Evolutionary conservation across 169 alveolate genomes (phyloP), one percentile per base, ranked within the genome.

Genomic region (Plasmodium billcollinsi): DNA sequence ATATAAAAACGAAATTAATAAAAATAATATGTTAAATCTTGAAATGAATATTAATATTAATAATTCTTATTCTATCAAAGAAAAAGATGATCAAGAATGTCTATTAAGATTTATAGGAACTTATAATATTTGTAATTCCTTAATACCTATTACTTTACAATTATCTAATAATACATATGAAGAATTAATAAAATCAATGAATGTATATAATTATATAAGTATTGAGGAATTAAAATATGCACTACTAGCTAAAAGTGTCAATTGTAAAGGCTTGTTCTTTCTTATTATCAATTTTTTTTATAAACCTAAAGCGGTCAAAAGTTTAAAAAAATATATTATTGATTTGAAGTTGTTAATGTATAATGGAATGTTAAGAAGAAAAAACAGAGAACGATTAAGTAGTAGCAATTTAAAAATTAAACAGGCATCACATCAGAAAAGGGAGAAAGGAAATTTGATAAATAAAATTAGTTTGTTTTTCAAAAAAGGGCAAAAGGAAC

Each of bases 201-300:
- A 83, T 59, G 91, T 83, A 8, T 83, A 83, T 20, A 83, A 83
- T 15, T 83, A 70, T 49, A 21, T 83, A 2, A 83, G 86, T 63
- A 74, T 92, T 9, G 93, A 92, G 71, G 95, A 94, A 6, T 61
- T 94, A 18, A 94, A 92, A 47, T 93, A 94, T 74, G 92, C 91
- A 52, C 88, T 94, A 21, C 70, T 94, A 8, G 94, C 96, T 2
- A 93, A 80, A 50, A 90, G 95, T 5, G 86, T 94, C 15, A 67
- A 74, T 18, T 94, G 96, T 61, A 90, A 93, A 67, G 96, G 96
- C 0, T 83, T 94, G 12, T 94, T 94, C 56, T 94, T 93, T 54
- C 76, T 94, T 2, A 80, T 94, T 1, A 75, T 93, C 33, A 90
- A 94, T 20, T 66, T 94, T 70, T 94, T 94, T 73, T 92, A 93